Percentiles rank a stretch among this genome's conserved stretches.
These are phyloP conservation scores for Capsicum pubescens DNA, from an alignment of 257 asterid genomes.

Conservation along the genomic window DNA sequence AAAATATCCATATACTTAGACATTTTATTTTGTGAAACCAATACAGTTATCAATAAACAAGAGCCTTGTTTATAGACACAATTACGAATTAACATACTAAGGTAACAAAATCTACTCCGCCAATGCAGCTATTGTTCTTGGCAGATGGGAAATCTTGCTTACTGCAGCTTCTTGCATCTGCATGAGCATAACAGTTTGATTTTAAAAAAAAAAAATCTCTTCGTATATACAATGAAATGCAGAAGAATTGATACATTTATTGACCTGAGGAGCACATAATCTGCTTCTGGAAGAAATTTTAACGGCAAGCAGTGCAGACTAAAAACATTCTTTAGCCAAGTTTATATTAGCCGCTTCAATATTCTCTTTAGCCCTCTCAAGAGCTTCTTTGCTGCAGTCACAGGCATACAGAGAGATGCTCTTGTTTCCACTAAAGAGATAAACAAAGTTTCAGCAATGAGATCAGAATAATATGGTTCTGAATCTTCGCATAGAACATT, in stretches of 20 bases:
- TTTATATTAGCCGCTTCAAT: slow-evolving; percentile 52
- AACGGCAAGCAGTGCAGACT: slow-evolving; percentile 60
- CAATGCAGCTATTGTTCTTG: slow-evolving; percentile 60
- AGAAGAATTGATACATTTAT: slow-evolving; percentile 14
- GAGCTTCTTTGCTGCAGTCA: slow-evolving; percentile 89
- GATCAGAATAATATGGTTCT: not conserved
- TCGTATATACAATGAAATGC: slow-evolving; percentile 4
- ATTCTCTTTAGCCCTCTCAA: slow-evolving; percentile 72
- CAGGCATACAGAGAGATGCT: slow-evolving; percentile 69
- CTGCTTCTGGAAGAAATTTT: slow-evolving; percentile 39
- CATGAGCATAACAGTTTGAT: slow-evolving; percentile 32
- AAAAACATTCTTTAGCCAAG: slow-evolving; percentile 54
- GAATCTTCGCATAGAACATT: not conserved
- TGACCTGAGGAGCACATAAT: slow-evolving; percentile 48
- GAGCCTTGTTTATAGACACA: not conserved
- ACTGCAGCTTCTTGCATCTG: slow-evolving; percentile 42
- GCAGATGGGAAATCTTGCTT: slow-evolving; percentile 38
- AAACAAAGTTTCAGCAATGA: slow-evolving; percentile 28
- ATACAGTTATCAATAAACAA: not conserved
- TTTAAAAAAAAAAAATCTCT: not conserved
- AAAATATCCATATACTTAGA: slow-evolving; percentile 30
- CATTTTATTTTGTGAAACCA: not conserved
- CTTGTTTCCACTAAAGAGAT: slow-evolving; percentile 59
- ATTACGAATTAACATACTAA: slow-evolving; percentile 55
- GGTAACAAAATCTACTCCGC: slow-evolving; percentile 84